Conservation (phyloP, 768 basidiomycete species). For the Cyclocybe cylindracea region DNA sequence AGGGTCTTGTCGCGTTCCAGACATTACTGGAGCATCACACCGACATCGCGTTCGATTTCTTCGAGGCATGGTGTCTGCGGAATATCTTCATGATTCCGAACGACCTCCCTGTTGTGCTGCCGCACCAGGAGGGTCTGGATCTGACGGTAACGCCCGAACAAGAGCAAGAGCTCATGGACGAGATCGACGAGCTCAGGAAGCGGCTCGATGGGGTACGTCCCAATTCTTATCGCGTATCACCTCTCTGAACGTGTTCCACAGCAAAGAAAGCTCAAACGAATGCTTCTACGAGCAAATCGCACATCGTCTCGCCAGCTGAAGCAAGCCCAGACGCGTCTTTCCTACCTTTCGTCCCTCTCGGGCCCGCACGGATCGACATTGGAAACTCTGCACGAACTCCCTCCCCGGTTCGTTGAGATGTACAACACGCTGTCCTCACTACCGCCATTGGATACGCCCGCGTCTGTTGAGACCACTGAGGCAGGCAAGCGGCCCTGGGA, state of each 20-base stretch:
- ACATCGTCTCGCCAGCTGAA: conserved; percentile 44
- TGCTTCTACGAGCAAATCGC: conserved; percentile 54
- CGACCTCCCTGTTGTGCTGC: conserved; percentile 69
- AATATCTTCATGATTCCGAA: conserved; percentile 83
- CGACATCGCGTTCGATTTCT: conserved; percentile 89
- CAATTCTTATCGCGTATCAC: neutral
- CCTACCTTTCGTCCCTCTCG: conserved; percentile 34
- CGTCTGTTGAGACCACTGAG: conserved; percentile 42
- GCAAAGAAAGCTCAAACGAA: conserved; percentile 67
- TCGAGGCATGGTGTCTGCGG: conserved; percentile 86
- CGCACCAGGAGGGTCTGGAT: conserved; percentile 75
- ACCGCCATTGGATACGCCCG: conserved; percentile 43
- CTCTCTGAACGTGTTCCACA: conserved; percentile 23
- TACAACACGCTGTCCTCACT: conserved; percentile 50
- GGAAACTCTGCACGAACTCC: conserved; percentile 38
- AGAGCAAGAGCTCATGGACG: conserved; percentile 61
- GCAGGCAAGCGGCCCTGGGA: conserved; percentile 81
- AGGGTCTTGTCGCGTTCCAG: conserved; percentile 85
- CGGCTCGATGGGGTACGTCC: conserved; percentile 69
- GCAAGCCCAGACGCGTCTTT: conserved; percentile 48
- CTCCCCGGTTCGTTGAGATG: conserved; percentile 43
- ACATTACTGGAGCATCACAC: conserved; percentile 87
- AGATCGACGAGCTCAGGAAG: conserved; percentile 66
- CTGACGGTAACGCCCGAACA: conserved; percentile 58
- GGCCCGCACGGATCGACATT: conserved; percentile 30